Evolutionary conservation across 306 rosid genomes (phyloP), one percentile per base, ranked within the genome.

Genomic region (Cucurbita ficifolia): DNA sequence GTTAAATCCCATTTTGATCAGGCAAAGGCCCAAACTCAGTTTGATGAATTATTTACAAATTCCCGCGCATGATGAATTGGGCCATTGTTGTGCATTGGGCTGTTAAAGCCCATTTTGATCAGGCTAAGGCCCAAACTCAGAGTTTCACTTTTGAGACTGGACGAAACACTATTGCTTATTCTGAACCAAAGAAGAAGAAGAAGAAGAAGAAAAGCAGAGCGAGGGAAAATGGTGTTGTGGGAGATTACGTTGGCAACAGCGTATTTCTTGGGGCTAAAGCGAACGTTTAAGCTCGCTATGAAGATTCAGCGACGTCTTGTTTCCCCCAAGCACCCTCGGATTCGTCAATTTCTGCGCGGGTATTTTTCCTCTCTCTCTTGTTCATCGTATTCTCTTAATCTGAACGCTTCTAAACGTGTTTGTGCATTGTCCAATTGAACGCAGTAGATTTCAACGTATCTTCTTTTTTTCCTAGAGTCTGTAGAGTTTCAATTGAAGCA

Each of bases 161-260:
- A 64, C 5, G 2, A 22, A 64, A 2, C n/a, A 9, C 18, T 40
- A 18, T 10, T 19, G 35, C 35, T 8, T 3, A 55, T 12, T 55
- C 10, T 14, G 46, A 64, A 59, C 10, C 10, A 51, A 42, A 64
- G 36, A 10, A 18, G 24, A 8, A 62, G 33, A 22, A 24, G 64
- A 58, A 58, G 38, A 21, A 59, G 39, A 43, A 67, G 39, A 45
- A 17, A 24, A 69, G 9, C 42, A 24, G 3, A 69, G 42, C 1
- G 11, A 67, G 72, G 29, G 36, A 67, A n/a, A 74, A 90, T 94
- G 99, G 99, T 94, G 86, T 81, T 94, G 19, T 94, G 96, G 99
- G 97, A 94, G 86, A 86, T 94, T 78, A 82, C 99, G 17, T 74
- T 91, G 45, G 97, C 83, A 60, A 91, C 97, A 45, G 95, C 99